Conservation (phyloP, 2,329 filamentous ascomycete genomes). For the Pseudogymnoascus sp. region DNA sequence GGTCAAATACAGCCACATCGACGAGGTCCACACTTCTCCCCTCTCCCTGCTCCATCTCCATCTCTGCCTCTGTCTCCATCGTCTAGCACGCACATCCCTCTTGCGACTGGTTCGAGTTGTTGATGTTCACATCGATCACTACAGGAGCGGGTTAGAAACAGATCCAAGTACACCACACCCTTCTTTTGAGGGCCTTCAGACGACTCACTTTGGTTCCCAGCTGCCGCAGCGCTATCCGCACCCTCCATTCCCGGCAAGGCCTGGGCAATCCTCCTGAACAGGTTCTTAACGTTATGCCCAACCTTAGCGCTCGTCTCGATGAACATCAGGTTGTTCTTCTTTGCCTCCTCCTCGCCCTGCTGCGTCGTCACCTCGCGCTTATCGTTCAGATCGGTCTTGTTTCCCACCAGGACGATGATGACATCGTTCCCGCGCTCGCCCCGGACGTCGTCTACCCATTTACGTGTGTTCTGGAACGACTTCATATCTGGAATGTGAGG, state of each 20-base stretch:
- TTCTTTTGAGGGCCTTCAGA: neutral
- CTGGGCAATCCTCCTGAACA: constrained; percentile 97
- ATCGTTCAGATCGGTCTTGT: constrained; percentile 98
- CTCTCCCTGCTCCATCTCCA: neutral
- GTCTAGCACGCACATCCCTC: constrained; percentile 63
- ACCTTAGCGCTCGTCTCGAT: constrained; percentile 98
- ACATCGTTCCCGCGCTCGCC: constrained; percentile 97
- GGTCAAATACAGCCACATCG: constrained; percentile 18
- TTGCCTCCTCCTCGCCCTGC: constrained; percentile 95
- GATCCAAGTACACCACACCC: constrained; percentile 1
- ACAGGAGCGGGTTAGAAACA: constrained; percentile 10
- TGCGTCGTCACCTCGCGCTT: constrained; percentile 95
- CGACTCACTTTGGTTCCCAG: constrained; percentile 65
- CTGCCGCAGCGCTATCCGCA: constrained; percentile 67
- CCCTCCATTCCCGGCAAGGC: constrained; percentile 97
- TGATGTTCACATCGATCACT: constrained; percentile 95
- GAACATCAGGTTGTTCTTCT: constrained; percentile 97
- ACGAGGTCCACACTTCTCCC: neutral
- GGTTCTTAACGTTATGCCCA: constrained; percentile 93
- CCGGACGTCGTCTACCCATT: constrained; percentile 98
- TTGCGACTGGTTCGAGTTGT: constrained; percentile 58
- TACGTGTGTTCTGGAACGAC: constrained; percentile 96
- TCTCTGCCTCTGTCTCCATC: neutral
- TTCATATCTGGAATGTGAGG: constrained; percentile 58
- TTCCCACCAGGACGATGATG: constrained; percentile 95